Evolutionary conservation across 176 grass and related monocot species (phyloP).

Genomic region (Aegilops sharonensis): DNA sequence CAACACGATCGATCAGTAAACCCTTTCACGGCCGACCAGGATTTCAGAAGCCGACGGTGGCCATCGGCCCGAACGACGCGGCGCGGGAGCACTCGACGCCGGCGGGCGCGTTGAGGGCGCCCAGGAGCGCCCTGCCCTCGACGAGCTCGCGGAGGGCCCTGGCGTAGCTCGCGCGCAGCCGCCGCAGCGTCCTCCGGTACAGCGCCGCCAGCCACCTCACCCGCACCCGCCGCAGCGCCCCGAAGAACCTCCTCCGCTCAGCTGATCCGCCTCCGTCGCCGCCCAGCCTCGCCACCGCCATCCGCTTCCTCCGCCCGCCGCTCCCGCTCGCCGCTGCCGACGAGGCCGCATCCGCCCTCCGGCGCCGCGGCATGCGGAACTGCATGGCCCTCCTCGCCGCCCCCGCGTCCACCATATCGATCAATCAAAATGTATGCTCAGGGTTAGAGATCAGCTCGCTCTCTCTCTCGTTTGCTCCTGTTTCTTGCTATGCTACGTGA

Average conservation of each 20-base stretch:
- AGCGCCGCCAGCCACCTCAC: slow-evolving; percentile 39
- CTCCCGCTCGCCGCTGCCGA: neutral
- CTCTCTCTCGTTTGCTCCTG: neutral
- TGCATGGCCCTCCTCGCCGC: slow-evolving; percentile 6
- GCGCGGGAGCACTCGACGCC: slow-evolving; percentile 44
- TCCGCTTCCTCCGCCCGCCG: slow-evolving; percentile 26
- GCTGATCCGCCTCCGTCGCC: neutral
- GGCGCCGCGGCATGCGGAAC: slow-evolving; percentile 24
- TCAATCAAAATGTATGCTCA: neutral
- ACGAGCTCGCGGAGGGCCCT: slow-evolving; percentile 42
- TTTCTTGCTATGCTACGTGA: neutral
- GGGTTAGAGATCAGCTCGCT: neutral
- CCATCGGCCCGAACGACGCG: slow-evolving; percentile 42
- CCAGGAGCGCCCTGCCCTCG: slow-evolving; percentile 40
- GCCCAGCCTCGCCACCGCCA: slow-evolving; percentile 50
- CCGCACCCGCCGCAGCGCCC: slow-evolving; percentile 40
- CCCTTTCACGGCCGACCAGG: neutral
- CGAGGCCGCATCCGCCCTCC: neutral
- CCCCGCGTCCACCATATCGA: neutral
- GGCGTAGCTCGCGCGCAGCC: slow-evolving; percentile 37
- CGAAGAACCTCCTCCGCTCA: slow-evolving; percentile 16
- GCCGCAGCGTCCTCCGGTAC: slow-evolving; percentile 42
- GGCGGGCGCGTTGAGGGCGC: slow-evolving; percentile 28
- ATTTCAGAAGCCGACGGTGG: slow-evolving; percentile 33
- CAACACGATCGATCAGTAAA: neutral